These are phyloP conservation scores for Botryosphaeria agaves DNA, from an alignment of 2,329 filamentous ascomycete genomes.

Conservation along the genomic window DNA sequence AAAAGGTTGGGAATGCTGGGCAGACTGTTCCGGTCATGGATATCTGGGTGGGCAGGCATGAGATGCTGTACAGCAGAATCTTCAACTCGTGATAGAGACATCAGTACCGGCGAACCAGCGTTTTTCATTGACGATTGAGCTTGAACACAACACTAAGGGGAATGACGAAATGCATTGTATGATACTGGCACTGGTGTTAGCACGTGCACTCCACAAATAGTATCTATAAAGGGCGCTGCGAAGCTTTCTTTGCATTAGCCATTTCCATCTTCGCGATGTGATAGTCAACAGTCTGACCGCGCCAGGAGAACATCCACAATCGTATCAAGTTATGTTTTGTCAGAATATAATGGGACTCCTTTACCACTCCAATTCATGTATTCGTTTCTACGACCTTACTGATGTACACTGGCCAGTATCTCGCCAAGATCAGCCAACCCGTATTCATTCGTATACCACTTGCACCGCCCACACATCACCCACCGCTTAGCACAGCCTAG, in stretches of 20 bases:
- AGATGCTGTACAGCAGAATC: conserved; percentile 68
- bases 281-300: neutral
- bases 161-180: neutral
- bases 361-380: neutral
- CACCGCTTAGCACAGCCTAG: neutral
- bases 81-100: conserved; percentile 62
- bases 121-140: neutral
- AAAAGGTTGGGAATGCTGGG: conserved; percentile 46
- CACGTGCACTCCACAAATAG: neutral
- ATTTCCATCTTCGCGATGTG: neutral
- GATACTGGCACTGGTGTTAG: neutral
- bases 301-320: neutral
- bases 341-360: neutral
- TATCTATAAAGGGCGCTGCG: neutral
- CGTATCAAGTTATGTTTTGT: neutral
- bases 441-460: neutral
- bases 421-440: neutral
- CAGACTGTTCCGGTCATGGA: conserved; percentile 65
- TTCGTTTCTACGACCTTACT: neutral
- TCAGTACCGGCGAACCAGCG: neutral
- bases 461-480: neutral
- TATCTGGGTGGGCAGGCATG: conserved; percentile 68
- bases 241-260: neutral
- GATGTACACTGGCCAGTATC: neutral
- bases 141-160: neutral